Percentiles rank a stretch among this genome's conserved stretches.
These are phyloP conservation scores for Cucurbita argyrosperma DNA, from an alignment of 306 rosid genomes.

Conservation along the genomic window DNA sequence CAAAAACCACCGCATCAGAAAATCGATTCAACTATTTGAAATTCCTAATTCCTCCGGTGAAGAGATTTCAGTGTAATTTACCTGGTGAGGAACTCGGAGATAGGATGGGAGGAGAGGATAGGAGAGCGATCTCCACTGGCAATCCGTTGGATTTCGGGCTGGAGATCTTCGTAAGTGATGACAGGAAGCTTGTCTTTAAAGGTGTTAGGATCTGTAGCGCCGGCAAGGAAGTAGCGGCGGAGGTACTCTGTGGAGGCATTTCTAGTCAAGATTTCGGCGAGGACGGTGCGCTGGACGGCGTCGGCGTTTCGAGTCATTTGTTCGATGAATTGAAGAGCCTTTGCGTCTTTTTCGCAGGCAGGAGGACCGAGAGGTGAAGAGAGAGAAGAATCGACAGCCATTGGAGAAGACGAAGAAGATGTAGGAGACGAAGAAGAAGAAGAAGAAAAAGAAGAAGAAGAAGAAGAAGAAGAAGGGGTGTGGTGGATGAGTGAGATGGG, in stretches of 20 bases:
- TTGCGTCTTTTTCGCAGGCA: conserved; percentile 34
- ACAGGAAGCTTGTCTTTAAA: conserved; percentile 26
- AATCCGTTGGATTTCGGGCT: conserved; percentile 42
- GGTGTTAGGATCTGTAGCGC: conserved; percentile 25
- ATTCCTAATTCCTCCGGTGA: background rate
- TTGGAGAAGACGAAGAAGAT: background rate
- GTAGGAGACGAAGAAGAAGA: background rate
- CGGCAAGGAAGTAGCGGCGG: conserved; percentile 23
- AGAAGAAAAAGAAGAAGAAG: background rate
- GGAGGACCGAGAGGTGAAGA: conserved; percentile 39
- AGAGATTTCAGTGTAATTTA: background rate
- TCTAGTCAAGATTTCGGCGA: conserved; percentile 23
- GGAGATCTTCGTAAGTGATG: conserved; percentile 38
- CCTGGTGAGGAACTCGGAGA: conserved; percentile 49
- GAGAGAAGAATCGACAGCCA: conserved; percentile 35
- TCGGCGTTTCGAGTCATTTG: conserved; percentile 35
- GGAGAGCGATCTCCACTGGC: conserved; percentile 47
- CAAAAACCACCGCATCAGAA: background rate
- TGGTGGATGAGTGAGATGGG: background rate
- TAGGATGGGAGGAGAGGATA: conserved; percentile 40
- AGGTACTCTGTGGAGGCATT: conserved; percentile 43
- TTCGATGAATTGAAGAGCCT: conserved; percentile 37
- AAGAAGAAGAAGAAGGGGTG: background rate
- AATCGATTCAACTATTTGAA: background rate
- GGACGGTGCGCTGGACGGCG: conserved; percentile 27